Conservation (phyloP, 2,329 filamentous ascomycete species). For the Cladorrhinum sp. region DNA sequence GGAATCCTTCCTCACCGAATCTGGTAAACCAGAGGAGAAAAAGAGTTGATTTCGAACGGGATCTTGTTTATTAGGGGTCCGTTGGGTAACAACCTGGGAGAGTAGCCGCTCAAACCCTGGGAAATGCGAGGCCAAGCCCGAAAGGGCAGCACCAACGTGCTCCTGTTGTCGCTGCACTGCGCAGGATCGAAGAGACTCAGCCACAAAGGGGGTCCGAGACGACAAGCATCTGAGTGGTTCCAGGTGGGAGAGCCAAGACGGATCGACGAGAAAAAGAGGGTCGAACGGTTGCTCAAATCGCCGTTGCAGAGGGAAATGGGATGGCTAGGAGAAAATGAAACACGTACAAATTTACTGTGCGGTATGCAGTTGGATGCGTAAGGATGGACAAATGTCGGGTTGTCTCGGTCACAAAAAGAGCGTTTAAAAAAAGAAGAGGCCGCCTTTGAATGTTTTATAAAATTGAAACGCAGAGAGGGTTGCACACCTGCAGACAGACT, state of each 20-base stretch:
- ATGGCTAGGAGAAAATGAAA: constrained; percentile 10
- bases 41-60: background rate
- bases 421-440: background rate
- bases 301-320: background rate
- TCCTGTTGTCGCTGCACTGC: constrained; percentile 15
- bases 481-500: too few species aligned
- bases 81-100: background rate
- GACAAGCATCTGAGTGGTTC: constrained; percentile 17
- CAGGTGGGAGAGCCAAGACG: constrained; percentile 14
- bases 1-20: background rate
- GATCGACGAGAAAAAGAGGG: constrained; percentile 11
- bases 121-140: constrained; percentile 4
- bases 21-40: background rate
- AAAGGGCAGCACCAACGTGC: background rate
- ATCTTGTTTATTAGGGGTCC: background rate
- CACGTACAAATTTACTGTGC: background rate
- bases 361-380: background rate
- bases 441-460: background rate
- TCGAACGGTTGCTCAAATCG: constrained; percentile 1
- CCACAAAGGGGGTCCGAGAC: constrained; percentile 20
- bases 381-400: background rate
- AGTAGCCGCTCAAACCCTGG: background rate
- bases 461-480: background rate
- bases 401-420: background rate
- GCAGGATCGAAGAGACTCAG: constrained; percentile 15